A percentile compares a stretch with the other conserved stretches of the same genome.
Conservation (phyloP, 441 rosid genomes). For the Isatis lusitanica region DNA sequence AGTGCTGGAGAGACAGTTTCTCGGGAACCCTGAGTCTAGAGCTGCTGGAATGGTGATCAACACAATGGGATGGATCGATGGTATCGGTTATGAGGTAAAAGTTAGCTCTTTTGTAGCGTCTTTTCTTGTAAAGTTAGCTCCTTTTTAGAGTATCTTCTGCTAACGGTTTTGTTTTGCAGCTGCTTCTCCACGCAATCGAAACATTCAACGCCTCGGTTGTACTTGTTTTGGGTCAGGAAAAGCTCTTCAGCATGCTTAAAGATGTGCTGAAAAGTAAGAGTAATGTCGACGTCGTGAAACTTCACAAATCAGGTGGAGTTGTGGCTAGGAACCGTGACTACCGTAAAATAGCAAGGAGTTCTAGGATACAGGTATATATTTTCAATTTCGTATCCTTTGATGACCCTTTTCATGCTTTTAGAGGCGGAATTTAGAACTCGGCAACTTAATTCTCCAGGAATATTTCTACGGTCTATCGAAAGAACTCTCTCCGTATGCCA, state of each 20-base stretch:
- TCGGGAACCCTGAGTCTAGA: constrained; percentile 68
- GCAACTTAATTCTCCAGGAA: constrained; percentile 49
- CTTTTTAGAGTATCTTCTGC: not conserved
- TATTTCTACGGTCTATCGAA: constrained; percentile 77
- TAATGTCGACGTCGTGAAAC: constrained; percentile 82
- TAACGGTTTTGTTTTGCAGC: constrained; percentile 42
- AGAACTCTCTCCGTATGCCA: constrained; percentile 77
- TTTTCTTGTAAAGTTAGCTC: constrained; percentile 13
- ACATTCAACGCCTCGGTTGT: constrained; percentile 80
- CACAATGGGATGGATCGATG: constrained; percentile 98
- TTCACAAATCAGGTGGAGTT: constrained; percentile 89
- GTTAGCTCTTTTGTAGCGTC: not conserved
- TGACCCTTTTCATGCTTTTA: not conserved
- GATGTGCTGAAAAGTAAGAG: constrained; percentile 64
- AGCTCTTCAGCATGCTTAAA: constrained; percentile 90
- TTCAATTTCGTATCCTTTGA: not conserved
- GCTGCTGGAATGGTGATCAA: constrained; percentile 93
- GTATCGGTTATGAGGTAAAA: constrained; percentile 78
- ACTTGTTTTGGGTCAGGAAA: constrained; percentile 92
- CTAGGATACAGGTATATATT: constrained; percentile 63
- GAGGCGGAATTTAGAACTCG: not conserved
- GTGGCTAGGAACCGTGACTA: constrained; percentile 65
- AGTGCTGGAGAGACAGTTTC: constrained; percentile 73
- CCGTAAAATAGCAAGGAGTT: constrained; percentile 65
- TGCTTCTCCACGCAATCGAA: constrained; percentile 78